These are phyloP conservation scores for Ceratocystiopsis minuta DNA, from an alignment of 2,329 filamentous ascomycete species.

Conservation along the genomic window DNA sequence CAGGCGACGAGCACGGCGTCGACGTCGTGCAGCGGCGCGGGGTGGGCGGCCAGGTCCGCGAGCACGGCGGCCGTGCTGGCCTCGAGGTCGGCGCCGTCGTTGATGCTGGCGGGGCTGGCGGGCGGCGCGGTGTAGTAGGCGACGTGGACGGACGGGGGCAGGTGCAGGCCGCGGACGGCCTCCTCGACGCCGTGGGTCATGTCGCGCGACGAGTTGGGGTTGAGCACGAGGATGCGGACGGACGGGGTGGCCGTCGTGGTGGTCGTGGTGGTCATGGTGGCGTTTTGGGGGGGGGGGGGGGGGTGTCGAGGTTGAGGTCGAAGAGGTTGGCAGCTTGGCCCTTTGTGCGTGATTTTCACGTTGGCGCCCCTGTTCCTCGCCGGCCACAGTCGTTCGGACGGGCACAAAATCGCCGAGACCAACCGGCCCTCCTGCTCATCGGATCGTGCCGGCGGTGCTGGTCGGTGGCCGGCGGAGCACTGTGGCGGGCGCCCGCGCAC, in stretches of 20 bases:
- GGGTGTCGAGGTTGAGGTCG: too few species aligned
- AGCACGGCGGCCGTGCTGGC: conserved; percentile 45
- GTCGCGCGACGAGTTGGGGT: conserved; percentile 56
- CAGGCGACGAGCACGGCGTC: conserved; percentile 77
- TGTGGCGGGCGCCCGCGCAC: too few species aligned
- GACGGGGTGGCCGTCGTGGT: not conserved
- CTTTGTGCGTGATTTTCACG: too few species aligned
- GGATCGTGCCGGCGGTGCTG: too few species aligned
- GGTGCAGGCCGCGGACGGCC: conserved; percentile 25
- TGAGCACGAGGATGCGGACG: conserved; percentile 47
- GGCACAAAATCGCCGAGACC: too few species aligned
- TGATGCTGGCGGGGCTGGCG: conserved; percentile 54
- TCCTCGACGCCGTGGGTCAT: conserved; percentile 52
- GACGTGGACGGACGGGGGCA: conserved; percentile 29
- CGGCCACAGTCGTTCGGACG: too few species aligned
- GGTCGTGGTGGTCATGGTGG: too few species aligned
- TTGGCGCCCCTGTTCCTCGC: too few species aligned
- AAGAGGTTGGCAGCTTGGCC: too few species aligned
- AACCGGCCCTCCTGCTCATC: too few species aligned
- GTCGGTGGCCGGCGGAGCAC: too few species aligned
- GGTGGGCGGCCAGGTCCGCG: conserved; percentile 26
- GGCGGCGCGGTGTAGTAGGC: conserved; percentile 48
- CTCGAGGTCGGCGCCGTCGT: conserved; percentile 51
- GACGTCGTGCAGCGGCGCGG: conserved; percentile 24
- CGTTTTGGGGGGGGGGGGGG: too few species aligned